phyloP scores from a whole-genome alignment of 2,329 filamentous ascomycete species.

The Aspergillus sp. region DNA sequence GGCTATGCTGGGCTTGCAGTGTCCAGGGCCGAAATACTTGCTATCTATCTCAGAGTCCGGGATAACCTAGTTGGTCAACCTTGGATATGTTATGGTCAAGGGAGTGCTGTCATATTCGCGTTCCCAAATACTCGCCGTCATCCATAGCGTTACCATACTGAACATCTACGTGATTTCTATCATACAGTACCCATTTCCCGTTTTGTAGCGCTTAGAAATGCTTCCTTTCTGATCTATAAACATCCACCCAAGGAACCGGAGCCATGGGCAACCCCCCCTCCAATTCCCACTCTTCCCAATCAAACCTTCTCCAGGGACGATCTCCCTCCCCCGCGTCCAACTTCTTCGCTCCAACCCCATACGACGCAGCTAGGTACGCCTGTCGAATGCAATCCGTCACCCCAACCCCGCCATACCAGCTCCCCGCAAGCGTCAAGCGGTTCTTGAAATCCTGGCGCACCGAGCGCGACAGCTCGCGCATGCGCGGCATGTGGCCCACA shows the following conservation, averaged over 20 bases:
- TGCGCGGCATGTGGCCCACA: slow-evolving; percentile 62
- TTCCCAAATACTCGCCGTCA: too few relatives aligned
- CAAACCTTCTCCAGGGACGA: slow-evolving; percentile 14
- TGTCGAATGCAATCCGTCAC: slow-evolving; percentile 50
- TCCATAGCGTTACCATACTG: not conserved
- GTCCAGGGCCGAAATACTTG: too few relatives aligned
- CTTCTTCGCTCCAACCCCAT: slow-evolving; percentile 31
- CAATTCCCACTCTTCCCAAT: slow-evolving; percentile 19
- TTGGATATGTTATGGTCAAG: too few relatives aligned
- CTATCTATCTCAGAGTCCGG: too few relatives aligned
- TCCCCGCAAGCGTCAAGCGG: slow-evolving; percentile 55
- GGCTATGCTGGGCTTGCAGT: too few relatives aligned
- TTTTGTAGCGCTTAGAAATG: slow-evolving; percentile 1
- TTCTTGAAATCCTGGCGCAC: slow-evolving; percentile 52
- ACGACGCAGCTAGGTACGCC: slow-evolving; percentile 46
- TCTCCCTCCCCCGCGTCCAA: slow-evolving; percentile 5
- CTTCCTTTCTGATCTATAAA: slow-evolving; percentile 5
- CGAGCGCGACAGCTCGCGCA: slow-evolving; percentile 50
- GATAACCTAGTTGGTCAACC: too few relatives aligned
- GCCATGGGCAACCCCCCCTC: slow-evolving; percentile 24
- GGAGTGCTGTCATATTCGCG: too few relatives aligned
- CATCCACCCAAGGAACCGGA: slow-evolving; percentile 14
- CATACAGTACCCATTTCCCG: not conserved
- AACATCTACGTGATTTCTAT: slow-evolving; percentile 1
- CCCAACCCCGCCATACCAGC: slow-evolving; percentile 44